These are phyloP conservation scores for Batkoa obscura DNA, from an alignment of 371 early-diverging fungal genomes.

Conservation along the genomic window DNA sequence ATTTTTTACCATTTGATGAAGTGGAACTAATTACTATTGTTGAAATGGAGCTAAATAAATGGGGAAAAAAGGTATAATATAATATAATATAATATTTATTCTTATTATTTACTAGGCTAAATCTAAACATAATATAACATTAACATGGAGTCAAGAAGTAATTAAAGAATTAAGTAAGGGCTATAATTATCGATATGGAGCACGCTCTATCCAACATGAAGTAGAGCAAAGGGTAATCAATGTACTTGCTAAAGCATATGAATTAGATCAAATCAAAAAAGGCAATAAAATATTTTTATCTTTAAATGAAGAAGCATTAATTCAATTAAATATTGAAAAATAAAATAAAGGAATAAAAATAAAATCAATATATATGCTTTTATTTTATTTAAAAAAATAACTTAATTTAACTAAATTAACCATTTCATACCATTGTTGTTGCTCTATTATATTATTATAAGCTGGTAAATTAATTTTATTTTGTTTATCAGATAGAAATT, in stretches of 20 bases:
- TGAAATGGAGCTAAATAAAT: slow-evolving; percentile 21
- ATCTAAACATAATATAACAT: slow-evolving; percentile 23
- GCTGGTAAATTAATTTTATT: too few species aligned
- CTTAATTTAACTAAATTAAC: too few species aligned
- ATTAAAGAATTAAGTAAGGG: slow-evolving; percentile 23
- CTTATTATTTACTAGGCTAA: slow-evolving; percentile 8
- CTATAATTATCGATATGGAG: slow-evolving; percentile 37
- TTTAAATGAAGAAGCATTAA: too few species aligned
- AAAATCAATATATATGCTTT: too few species aligned
- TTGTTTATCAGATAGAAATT: too few species aligned
- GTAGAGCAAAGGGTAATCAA: slow-evolving; percentile 32
- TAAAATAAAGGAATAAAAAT: too few species aligned
- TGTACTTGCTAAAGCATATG: slow-evolving; percentile 32
- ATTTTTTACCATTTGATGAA: slow-evolving; percentile 31
- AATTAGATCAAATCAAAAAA: slow-evolving; percentile 16
- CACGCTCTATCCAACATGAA: slow-evolving; percentile 36
- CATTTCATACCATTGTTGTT: too few species aligned
- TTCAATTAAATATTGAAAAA: too few species aligned
- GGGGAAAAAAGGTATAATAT: slow-evolving; percentile 21
- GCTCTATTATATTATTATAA: too few species aligned
- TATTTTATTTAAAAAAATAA: too few species aligned
- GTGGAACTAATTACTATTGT: slow-evolving; percentile 27
- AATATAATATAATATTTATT: background rate
- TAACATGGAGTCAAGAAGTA: slow-evolving; percentile 30
- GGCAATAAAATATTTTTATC: background rate